phyloP scores from a whole-genome alignment of 2,329 filamentous ascomycete genomes.

The Myotisia sp. region DNA sequence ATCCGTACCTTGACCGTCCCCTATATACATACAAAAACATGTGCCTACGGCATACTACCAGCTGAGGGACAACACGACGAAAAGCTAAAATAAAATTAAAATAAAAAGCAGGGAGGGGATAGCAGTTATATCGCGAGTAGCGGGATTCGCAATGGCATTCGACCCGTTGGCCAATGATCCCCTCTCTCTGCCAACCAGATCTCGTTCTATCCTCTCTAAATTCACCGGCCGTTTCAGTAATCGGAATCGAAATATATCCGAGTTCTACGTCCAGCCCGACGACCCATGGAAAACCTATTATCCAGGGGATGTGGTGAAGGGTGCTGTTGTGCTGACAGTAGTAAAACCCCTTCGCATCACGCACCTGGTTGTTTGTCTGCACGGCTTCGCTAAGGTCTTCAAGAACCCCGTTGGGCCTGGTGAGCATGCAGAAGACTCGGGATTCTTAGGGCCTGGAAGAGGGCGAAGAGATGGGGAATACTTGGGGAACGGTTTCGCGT shows the following conservation, averaged over 20 bases:
- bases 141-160: constrained; percentile 28
- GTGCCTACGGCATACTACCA: no score
- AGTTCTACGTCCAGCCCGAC: constrained; percentile 48
- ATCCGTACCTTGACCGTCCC: no score
- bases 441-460: constrained; percentile 40
- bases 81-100: no score
- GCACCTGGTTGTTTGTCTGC: constrained; percentile 48
- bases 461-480: constrained; percentile 41
- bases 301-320: constrained; percentile 48
- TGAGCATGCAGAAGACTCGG: constrained; percentile 37
- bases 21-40: no score
- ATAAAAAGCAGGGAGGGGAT: no score
- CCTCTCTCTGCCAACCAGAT: constrained; percentile 26
- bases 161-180: constrained; percentile 21
- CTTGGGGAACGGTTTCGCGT: constrained; percentile 50
- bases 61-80: no score
- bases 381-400: constrained; percentile 52
- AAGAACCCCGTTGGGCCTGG: constrained; percentile 46
- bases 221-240: constrained; percentile 42
- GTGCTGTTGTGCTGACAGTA: constrained; percentile 46
- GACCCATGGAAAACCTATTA: constrained; percentile 49
- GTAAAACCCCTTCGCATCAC: constrained; percentile 48
- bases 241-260: constrained; percentile 42
- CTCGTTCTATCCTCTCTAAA: constrained; percentile 37
- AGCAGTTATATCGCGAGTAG: no score